phyloP scores from a whole-genome alignment of 441 rosid genomes.

The Flueggea neowawraea region DNA sequence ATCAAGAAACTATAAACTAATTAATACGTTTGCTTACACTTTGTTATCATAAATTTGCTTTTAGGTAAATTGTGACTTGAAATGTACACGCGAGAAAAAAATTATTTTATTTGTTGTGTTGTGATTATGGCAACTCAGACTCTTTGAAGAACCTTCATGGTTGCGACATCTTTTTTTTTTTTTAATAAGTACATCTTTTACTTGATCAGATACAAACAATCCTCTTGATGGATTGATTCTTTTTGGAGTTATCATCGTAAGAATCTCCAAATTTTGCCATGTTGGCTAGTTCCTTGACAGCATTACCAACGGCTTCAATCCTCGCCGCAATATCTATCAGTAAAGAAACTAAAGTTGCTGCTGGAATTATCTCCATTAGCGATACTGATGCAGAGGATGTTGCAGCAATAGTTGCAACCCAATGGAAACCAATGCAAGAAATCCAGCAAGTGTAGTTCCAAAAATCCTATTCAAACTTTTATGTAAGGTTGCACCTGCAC shows the following conservation, averaged over 20 bases:
- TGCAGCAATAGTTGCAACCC: conserved; percentile 29
- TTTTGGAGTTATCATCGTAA: conserved; percentile 13
- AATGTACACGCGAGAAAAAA: no score
- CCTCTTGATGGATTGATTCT: conserved; percentile 13
- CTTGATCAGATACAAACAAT: conserved; percentile 8
- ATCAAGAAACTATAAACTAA: no score
- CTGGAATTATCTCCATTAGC: conserved; percentile 29
- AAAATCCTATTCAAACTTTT: conserved; percentile 64
- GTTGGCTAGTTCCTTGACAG: conserved; percentile 28
- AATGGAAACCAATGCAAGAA: conserved; percentile 73
- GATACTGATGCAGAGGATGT: conserved; percentile 7
- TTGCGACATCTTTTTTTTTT: conserved; percentile 13
- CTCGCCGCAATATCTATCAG: conserved; percentile 35
- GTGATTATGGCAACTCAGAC: conserved; percentile 20
- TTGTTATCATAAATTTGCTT: no score
- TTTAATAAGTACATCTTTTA: conserved; percentile 4
- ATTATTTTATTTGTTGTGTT: background rate
- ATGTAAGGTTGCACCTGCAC: conserved; percentile 73
- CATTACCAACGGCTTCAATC: conserved; percentile 25
- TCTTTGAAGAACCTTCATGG: conserved; percentile 23
- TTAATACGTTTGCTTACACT: no score
- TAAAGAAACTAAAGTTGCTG: conserved; percentile 30
- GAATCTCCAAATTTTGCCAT: conserved; percentile 23
- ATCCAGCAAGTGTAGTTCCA: conserved; percentile 66
- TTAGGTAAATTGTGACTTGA: no score